Evolutionary conservation across 192 early-diverging fungal species (phyloP), one percentile per base, ranked within the genome.

Genomic region (Backusella australiensis): DNA sequence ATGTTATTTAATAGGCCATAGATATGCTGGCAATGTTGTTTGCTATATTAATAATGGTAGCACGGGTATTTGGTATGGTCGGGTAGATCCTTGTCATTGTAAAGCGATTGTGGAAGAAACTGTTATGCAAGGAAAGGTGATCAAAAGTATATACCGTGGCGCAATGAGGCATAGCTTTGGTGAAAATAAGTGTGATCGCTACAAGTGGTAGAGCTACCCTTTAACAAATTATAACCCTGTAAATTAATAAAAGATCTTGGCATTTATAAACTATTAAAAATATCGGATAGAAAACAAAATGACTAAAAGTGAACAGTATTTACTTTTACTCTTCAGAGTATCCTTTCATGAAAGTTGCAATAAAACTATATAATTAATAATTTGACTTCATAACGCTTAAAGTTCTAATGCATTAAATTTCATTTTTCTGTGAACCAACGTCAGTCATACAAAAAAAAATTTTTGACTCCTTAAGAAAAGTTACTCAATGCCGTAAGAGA

Each of bases 1-100:
- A 3, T 29, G n/a, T 11, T 69, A 35, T 74, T 32, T 32, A 32
- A 32, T 53, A 85, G 84, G 88, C 42, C 88, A 89, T 78, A 86
- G 86, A 75, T 89, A 85, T 82, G 88, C 88, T 19, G 88, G 88
- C 1, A 89, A 89, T 53, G 78, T 87, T 9, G 86, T 89, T 72
- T 77, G 86, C 32, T 87, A 89, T 74, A 81, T 78, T 35, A 44
- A 80, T 12, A 77, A 86, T 53, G 84, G 85, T 11, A 74, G 49
- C 26, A 78, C 82, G 67, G 88, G 86, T 29, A 76, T 89, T 26
- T 89, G 88, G 88, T 89, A 89, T 66, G 88, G 88, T 23, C 79
- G 86, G 46, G 88, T 89, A 4, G 78, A 78, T 17, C 78, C 86
- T 19, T 86, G 88, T 29, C 86, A 89, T 77, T 78, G 75, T 38